Evolutionary conservation across 768 basidiomycete genomes (phyloP).

Genomic region (Tylopilus plumbeoviolaceoides): DNA sequence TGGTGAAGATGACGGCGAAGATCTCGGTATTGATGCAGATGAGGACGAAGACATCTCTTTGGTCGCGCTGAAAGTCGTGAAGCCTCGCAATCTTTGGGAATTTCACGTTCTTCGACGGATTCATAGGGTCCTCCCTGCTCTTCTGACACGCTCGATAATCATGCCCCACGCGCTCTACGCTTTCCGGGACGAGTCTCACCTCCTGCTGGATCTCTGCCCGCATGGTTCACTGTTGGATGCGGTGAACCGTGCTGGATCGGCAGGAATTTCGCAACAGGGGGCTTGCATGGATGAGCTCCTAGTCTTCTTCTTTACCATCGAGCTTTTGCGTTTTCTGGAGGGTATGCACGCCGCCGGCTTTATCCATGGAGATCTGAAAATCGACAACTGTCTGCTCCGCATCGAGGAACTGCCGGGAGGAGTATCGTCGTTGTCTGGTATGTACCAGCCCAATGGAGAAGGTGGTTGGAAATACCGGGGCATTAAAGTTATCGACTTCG

Average conservation of each 20-base stretch:
- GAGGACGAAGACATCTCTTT: conserved; percentile 52
- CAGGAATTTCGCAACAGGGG: conserved; percentile 75
- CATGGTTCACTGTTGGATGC: conserved; percentile 92
- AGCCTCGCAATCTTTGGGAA: conserved; percentile 89
- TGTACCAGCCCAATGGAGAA: conserved; percentile 75
- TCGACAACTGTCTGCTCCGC: conserved; percentile 96
- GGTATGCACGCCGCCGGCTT: conserved; percentile 78
- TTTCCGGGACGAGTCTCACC: conserved; percentile 85
- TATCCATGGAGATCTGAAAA: conserved; percentile 98
- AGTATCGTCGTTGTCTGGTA: conserved; percentile 60
- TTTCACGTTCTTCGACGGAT: conserved; percentile 79
- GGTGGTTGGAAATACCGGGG: conserved; percentile 88
- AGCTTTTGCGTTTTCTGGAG: conserved; percentile 80
- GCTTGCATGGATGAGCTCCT: conserved; percentile 88
- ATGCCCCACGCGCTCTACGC: conserved; percentile 75
- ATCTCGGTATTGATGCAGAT: conserved; percentile 43
- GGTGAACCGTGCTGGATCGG: conserved; percentile 76
- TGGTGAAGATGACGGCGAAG: conserved; percentile 39
- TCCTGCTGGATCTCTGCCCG: conserved; percentile 81
- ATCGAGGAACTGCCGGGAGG: conserved; percentile 79
- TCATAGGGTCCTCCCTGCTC: conserved; percentile 59
- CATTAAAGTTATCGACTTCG: conserved; percentile 93
- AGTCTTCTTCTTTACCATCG: conserved; percentile 92
- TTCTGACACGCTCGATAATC: conserved; percentile 66
- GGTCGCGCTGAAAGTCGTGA: conserved; percentile 90